Percentiles rank a stretch among this genome's conserved stretches.
phyloP scores from a whole-genome alignment of 129 eudicot genomes.

The Artemisia argyi region DNA sequence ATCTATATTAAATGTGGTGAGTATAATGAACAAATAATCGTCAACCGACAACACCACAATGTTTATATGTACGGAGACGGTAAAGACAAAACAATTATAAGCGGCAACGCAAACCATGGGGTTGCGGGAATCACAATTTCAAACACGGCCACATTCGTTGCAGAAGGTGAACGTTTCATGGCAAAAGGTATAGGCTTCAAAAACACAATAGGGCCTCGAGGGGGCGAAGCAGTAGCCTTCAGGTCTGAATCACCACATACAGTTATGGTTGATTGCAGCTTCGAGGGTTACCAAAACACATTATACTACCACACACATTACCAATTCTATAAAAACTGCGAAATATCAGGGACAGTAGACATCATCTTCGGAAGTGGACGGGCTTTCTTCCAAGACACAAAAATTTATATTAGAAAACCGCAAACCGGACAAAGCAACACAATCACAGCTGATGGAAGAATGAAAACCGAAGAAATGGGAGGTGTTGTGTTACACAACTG shows the following conservation, averaged over 20 bases:
- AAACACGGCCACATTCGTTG: constrained; percentile 37
- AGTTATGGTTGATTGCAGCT: constrained; percentile 50
- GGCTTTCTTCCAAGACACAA: constrained; percentile 49
- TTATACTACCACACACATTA: constrained; percentile 48
- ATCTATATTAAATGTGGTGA: constrained; percentile 54
- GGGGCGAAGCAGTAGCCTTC: constrained; percentile 58
- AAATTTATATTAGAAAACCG: constrained; percentile 35
- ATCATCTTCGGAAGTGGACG: constrained; percentile 53
- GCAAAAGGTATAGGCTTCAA: constrained; percentile 39
- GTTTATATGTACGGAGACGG: constrained; percentile 69
- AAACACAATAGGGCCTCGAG: constrained; percentile 48
- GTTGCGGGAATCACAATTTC: constrained; percentile 3
- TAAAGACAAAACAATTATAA: constrained; percentile 44
- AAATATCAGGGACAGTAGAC: constrained; percentile 50
- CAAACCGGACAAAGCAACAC: constrained; percentile 33
- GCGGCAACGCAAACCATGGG: constrained; percentile 30
- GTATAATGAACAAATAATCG: constrained; percentile 44
- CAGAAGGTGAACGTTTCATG: constrained; percentile 43
- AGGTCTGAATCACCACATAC: constrained; percentile 35
- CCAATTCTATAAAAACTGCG: constrained; percentile 58
- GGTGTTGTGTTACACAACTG: constrained; percentile 61
- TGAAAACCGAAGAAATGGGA: constrained; percentile 11
- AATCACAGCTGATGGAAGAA: constrained; percentile 45
- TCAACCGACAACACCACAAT: constrained; percentile 33
- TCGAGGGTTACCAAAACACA: constrained; percentile 59